Evolutionary conservation across 1,284 basidiomycete species (phyloP).

Genomic region (Tausonia pullulans): DNA sequence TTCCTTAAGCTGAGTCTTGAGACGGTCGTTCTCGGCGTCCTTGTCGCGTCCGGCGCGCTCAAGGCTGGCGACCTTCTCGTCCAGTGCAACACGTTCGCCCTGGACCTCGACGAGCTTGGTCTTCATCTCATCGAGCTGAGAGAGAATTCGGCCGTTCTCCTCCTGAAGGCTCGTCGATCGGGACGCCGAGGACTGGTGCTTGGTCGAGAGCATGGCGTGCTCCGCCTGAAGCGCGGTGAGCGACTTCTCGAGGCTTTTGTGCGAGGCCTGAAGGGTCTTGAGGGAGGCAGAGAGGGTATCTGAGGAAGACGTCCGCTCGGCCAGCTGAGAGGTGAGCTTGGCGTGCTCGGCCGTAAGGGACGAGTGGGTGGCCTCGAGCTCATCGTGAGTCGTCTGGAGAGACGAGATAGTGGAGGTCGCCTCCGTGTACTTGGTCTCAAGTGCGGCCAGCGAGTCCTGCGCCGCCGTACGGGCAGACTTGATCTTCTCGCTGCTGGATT

Average conservation of each 20-base stretch:
- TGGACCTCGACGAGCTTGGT: conserved; percentile 30
- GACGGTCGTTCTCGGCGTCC: conserved; percentile 36
- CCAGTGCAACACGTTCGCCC: conserved; percentile 32
- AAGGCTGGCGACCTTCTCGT: conserved; percentile 23
- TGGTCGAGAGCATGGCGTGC: conserved; percentile 17
- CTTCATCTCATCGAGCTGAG: conserved; percentile 33
- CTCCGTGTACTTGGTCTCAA: conserved; percentile 13
- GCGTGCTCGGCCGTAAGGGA: not conserved
- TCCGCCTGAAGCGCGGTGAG: not conserved
- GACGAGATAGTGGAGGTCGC: conserved; percentile 14
- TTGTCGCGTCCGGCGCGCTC: conserved; percentile 39
- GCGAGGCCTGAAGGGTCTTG: not conserved
- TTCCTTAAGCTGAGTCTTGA: not conserved
- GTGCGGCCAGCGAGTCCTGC: not conserved
- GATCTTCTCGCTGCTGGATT: not conserved
- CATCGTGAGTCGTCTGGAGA: conserved; percentile 6
- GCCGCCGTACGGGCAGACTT: conserved; percentile 3
- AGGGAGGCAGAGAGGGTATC: not conserved
- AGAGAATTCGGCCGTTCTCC: conserved; percentile 33
- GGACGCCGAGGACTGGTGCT: conserved; percentile 10
- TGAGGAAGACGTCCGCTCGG: not conserved
- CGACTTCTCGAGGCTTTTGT: not conserved
- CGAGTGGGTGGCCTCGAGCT: conserved; percentile 8
- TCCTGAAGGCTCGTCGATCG: conserved; percentile 26
- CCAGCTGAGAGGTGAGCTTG: not conserved